Percentiles rank a stretch among this genome's conserved stretches.
Conservation (phyloP, 768 basidiomycete species). For the Phylloporus sp. region DNA sequence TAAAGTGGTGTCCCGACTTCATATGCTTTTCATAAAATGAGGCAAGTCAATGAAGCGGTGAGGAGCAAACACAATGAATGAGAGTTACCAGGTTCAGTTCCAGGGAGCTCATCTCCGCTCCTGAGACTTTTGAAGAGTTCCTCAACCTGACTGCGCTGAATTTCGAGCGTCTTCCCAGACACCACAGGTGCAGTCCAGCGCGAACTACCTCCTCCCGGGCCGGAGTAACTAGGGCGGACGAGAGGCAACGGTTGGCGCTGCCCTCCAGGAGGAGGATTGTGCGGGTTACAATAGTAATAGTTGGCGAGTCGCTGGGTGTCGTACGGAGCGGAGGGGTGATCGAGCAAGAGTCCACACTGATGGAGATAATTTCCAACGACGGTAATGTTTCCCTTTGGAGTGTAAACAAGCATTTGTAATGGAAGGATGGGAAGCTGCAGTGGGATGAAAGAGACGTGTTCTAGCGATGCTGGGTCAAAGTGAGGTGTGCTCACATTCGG, state of each 20-base stretch:
- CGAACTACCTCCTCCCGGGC: conserved; percentile 33
- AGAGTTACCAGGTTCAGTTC: conserved; percentile 78
- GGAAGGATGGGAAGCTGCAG: conserved; percentile 73
- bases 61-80: conserved; percentile 13
- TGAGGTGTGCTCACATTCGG: conserved; percentile 48
- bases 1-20: conserved; percentile 85
- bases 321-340: conserved; percentile 71
- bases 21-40: conserved; percentile 37
- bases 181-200: conserved; percentile 57
- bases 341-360: conserved; percentile 62
- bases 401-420: conserved; percentile 84
- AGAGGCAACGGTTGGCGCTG: conserved; percentile 41
- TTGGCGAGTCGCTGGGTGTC: conserved; percentile 54
- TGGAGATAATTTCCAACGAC: conserved; percentile 76
- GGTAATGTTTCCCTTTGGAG: conserved; percentile 87
- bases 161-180: conserved; percentile 76
- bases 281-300: conserved; percentile 83
- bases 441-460: conserved; percentile 17
- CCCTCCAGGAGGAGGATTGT: conserved; percentile 73
- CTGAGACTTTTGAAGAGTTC: conserved; percentile 87
- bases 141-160: conserved; percentile 90
- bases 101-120: conserved; percentile 78
- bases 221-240: conserved; percentile 38
- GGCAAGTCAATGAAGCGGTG: conserved; percentile 13
- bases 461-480: conserved; percentile 11